phyloP scores from a whole-genome alignment of 345 rosid genomes.

The Cardamine occulta region DNA sequence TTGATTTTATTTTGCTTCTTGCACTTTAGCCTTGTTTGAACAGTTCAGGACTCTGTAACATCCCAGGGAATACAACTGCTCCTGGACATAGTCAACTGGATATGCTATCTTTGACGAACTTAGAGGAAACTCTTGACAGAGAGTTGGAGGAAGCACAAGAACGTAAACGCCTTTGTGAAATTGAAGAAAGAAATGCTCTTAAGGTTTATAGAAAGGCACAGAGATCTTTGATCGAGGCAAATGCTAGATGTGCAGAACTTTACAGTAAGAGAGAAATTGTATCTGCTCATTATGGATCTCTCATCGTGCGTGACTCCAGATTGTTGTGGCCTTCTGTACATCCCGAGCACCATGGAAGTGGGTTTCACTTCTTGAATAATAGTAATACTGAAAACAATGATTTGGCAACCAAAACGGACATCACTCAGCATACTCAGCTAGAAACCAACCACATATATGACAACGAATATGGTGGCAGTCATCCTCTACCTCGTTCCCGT shows the following conservation, averaged over 20 bases:
- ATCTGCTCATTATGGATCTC: slow-evolving; percentile 70
- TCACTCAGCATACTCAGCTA: slow-evolving; percentile 46
- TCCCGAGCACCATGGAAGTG: slow-evolving; percentile 49
- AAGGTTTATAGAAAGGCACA: slow-evolving; percentile 87
- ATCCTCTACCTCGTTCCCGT: slow-evolving; percentile 34
- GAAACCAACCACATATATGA: slow-evolving; percentile 33
- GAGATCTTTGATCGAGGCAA: slow-evolving; percentile 87
- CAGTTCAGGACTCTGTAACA: slow-evolving; percentile 48
- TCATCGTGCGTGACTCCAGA: slow-evolving; percentile 61
- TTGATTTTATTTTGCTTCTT: slow-evolving; percentile 27
- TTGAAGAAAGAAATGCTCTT: slow-evolving; percentile 94
- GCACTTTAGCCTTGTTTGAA: slow-evolving; percentile 53
- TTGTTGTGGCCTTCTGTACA: slow-evolving; percentile 58
- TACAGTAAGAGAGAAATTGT: slow-evolving; percentile 76
- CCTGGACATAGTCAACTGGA: slow-evolving; percentile 48
- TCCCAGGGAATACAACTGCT: slow-evolving; percentile 47
- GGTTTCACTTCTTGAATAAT: slow-evolving; percentile 45
- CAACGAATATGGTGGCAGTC: slow-evolving; percentile 34
- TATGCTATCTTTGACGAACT: slow-evolving; percentile 55
- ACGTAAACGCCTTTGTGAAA: slow-evolving; percentile 66
- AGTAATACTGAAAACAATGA: slow-evolving; percentile 45
- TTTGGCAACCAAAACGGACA: slow-evolving; percentile 52
- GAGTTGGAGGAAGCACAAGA: slow-evolving; percentile 89
- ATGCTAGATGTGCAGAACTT: slow-evolving; percentile 72
- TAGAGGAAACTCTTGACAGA: slow-evolving; percentile 87